Conservation (phyloP, 495 filamentous ascomycete species). For the Aspergillus indologenus region DNA sequence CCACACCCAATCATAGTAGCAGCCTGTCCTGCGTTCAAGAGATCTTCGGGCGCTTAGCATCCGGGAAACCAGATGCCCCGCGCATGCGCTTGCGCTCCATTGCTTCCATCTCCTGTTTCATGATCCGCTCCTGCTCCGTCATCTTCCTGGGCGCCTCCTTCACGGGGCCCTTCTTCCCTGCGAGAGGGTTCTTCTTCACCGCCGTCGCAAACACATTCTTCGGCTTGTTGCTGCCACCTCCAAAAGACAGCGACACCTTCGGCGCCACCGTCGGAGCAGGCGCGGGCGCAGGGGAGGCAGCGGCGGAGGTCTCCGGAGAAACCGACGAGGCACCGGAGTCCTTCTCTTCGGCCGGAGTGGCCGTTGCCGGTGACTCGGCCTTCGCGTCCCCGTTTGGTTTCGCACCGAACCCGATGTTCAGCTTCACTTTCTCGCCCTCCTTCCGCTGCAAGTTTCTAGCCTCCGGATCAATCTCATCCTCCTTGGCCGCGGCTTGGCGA, state of each 20-base stretch:
- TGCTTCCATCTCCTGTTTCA: constrained; percentile 74
- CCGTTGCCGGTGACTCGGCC: constrained; percentile 24
- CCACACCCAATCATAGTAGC: neutral
- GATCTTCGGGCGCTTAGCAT: constrained; percentile 37
- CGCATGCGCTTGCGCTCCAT: constrained; percentile 64
- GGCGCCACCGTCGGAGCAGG: constrained; percentile 26
- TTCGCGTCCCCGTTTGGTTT: constrained; percentile 33
- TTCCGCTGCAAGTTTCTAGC: constrained; percentile 58
- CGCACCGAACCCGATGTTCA: constrained; percentile 60
- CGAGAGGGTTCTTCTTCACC: constrained; percentile 61
- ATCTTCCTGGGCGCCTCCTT: constrained; percentile 70
- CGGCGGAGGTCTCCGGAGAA: constrained; percentile 19
- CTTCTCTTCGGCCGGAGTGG: constrained; percentile 13
- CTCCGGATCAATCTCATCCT: constrained; percentile 41
- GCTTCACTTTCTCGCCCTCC: constrained; percentile 80
- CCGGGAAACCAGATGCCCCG: constrained; percentile 30
- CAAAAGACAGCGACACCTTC: constrained; percentile 59
- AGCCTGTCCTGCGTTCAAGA: constrained; percentile 14
- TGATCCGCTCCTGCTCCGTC: constrained; percentile 86
- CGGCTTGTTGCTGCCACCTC: constrained; percentile 47
- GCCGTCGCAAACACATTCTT: constrained; percentile 81
- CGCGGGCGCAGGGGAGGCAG: constrained; percentile 24
- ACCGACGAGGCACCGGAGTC: constrained; percentile 17
- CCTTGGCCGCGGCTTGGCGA: constrained; percentile 41
- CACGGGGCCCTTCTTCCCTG: constrained; percentile 57